A percentile compares a stretch with the other conserved stretches of the same genome.
phyloP scores from a whole-genome alignment of 495 filamentous ascomycete genomes.

The Tetracladium marchalianum region DNA sequence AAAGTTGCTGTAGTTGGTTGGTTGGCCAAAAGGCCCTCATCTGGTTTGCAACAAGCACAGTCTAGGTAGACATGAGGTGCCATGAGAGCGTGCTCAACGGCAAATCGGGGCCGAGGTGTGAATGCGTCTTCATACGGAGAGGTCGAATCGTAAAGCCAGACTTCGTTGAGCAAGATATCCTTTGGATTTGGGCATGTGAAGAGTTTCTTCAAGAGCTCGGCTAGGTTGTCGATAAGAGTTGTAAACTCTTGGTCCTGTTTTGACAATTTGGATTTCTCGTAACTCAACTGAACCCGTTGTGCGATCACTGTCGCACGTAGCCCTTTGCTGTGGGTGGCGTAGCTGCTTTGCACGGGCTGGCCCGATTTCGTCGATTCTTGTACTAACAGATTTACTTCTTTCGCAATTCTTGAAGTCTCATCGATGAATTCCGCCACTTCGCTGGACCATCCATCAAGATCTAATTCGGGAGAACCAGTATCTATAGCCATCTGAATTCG shows the following conservation, averaged over 20 bases:
- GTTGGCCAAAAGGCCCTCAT: conserved; percentile 41
- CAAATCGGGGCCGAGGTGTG: conserved; percentile 64
- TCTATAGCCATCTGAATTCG: conserved; percentile 23
- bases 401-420: conserved; percentile 28
- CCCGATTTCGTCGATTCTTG: conserved; percentile 29
- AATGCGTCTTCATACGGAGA: conserved; percentile 76
- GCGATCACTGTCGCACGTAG: conserved; percentile 78
- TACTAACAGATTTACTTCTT: conserved; percentile 28
- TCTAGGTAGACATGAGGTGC: conserved; percentile 79
- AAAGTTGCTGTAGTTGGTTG: conserved; percentile 73
- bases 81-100: conserved; percentile 71
- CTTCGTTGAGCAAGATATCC: conserved; percentile 63
- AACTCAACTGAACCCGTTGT: conserved; percentile 78
- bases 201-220: conserved; percentile 41
- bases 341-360: conserved; percentile 58
- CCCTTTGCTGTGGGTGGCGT: conserved; percentile 59
- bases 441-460: conserved; percentile 14
- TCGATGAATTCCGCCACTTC: conserved; percentile 25
- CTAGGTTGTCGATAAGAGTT: conserved; percentile 56
- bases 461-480: conserved; percentile 8
- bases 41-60: conserved; percentile 52
- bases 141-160: conserved; percentile 74
- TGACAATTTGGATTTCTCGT: conserved; percentile 63
- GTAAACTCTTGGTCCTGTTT: conserved; percentile 71
- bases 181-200: conserved; percentile 50